A percentile compares a stretch with the other conserved stretches of the same genome.
Evolutionary conservation across 2,329 filamentous ascomycete genomes (phyloP).

Genomic region (Colletotrichum eremochloae): DNA sequence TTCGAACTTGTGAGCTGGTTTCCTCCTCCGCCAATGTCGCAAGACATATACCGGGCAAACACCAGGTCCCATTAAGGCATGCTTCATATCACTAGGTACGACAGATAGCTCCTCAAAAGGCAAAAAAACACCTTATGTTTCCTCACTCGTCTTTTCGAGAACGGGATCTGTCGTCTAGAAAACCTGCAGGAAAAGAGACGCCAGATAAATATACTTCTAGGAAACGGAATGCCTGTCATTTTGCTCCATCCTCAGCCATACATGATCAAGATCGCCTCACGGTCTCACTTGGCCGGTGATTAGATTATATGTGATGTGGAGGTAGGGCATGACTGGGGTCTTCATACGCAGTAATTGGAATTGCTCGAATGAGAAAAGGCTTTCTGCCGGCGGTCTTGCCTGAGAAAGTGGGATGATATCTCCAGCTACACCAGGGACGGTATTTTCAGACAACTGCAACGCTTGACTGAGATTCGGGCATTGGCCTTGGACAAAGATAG

Average conservation of each 20-base stretch:
- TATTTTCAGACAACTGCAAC: neutral
- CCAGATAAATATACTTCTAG: no score
- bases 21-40: neutral
- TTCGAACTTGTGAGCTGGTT: neutral
- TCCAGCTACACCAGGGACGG: neutral
- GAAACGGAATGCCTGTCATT: neutral
- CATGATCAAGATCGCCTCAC: neutral
- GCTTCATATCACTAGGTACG: neutral
- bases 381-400: neutral
- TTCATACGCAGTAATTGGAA: neutral
- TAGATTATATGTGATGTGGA: neutral
- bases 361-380: neutral
- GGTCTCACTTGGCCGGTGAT: neutral
- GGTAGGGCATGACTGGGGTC: neutral
- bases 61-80: neutral
- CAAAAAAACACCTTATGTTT: neutral
- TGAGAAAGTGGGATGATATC: neutral
- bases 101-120: neutral
- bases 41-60: neutral
- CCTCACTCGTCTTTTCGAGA: neutral
- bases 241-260: neutral
- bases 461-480: neutral
- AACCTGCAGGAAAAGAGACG: neutral
- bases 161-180: neutral
- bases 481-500: neutral